Conservation (phyloP, 108 stramenopile genomes). For the Nitzschia sp. region DNA sequence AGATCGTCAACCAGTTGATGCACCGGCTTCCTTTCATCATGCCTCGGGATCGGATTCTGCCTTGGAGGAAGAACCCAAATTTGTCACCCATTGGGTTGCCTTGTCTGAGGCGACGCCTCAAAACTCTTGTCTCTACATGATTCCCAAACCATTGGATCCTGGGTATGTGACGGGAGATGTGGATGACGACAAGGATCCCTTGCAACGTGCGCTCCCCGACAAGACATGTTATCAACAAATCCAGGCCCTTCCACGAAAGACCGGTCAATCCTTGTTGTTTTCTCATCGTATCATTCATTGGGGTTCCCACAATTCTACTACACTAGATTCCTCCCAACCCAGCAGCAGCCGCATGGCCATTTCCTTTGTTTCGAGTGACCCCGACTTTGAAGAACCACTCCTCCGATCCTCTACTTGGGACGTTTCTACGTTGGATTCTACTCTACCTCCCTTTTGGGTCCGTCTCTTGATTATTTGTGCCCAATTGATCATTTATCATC, state of each 20-base stretch:
- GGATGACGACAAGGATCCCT: slow-evolving; percentile 43
- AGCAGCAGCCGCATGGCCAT: slow-evolving; percentile 50
- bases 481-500: slow-evolving; percentile 73
- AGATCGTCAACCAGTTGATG: slow-evolving; percentile 67
- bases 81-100: slow-evolving; percentile 74
- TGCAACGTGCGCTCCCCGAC: slow-evolving; percentile 50
- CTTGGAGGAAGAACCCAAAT: slow-evolving; percentile 47
- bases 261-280: slow-evolving; percentile 64
- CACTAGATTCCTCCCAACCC: slow-evolving; percentile 24
- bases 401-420: slow-evolving; percentile 23
- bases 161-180: slow-evolving; percentile 65
- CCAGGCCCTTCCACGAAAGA: slow-evolving; percentile 56
- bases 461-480: slow-evolving; percentile 75
- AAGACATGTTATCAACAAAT: slow-evolving; percentile 76
- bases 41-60: background rate
- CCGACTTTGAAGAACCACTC: slow-evolving; percentile 57
- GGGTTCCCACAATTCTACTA: slow-evolving; percentile 63
- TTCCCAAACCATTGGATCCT: slow-evolving; percentile 67
- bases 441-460: slow-evolving; percentile 52
- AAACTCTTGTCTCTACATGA: slow-evolving; percentile 74
- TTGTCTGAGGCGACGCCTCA: slow-evolving; percentile 61
- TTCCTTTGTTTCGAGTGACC: slow-evolving; percentile 71
- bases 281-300: slow-evolving; percentile 77
- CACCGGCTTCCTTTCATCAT: slow-evolving; percentile 15
- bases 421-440: background rate